Evolutionary conservation across 768 basidiomycete genomes (phyloP).

Genomic region (Lepiota subincarnata): DNA sequence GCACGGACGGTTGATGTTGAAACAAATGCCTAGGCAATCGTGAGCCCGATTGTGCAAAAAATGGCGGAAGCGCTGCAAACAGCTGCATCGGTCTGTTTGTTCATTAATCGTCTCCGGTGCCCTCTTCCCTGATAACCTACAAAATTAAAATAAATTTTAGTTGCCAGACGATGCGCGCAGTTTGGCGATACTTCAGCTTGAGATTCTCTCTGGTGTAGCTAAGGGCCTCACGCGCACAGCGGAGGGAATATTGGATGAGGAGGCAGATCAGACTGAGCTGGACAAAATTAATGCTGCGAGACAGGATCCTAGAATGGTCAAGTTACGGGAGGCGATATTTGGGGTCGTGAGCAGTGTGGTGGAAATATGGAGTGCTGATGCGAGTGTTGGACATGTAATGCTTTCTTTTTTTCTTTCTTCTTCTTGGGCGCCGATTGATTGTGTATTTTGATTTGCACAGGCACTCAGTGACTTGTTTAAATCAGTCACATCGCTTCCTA

Average conservation of each 20-base stretch:
- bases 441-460: conserved; percentile 35
- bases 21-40: conserved; percentile 50
- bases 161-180: conserved; percentile 69
- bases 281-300: conserved; percentile 58
- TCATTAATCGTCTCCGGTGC: background rate
- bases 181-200: conserved; percentile 66
- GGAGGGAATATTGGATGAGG: conserved; percentile 62
- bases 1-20: background rate
- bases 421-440: background rate
- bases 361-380: conserved; percentile 77
- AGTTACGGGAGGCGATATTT: conserved; percentile 65
- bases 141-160: conserved; percentile 31
- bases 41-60: conserved; percentile 69
- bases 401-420: conserved; percentile 23
- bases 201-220: conserved; percentile 80
- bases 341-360: conserved; percentile 55
- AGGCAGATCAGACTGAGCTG: conserved; percentile 48
- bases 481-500: conserved; percentile 77
- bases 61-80: conserved; percentile 59
- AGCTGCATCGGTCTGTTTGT: conserved; percentile 43
- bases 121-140: background rate
- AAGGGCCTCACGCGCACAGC: conserved; percentile 79
- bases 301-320: conserved; percentile 57
- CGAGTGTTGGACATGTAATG: conserved; percentile 65
- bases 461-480: conserved; percentile 81